phyloP scores from a whole-genome alignment of 192 early-diverging fungal genomes.

The Podila horticola region DNA sequence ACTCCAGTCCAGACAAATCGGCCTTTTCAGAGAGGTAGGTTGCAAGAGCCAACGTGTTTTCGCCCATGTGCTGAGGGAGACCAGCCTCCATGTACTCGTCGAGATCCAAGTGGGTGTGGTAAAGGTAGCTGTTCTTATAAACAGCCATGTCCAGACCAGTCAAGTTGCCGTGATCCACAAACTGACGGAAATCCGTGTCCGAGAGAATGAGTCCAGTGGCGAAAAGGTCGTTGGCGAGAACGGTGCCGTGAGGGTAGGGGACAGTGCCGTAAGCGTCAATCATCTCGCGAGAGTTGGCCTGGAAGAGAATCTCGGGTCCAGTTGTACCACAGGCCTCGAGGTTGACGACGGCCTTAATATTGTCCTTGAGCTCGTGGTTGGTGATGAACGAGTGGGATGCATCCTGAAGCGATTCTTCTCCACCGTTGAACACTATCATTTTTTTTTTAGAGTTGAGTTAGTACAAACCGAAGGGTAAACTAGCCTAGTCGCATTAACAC shows the following conservation, averaged over 20 bases:
- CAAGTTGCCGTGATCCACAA: slow-evolving; percentile 74
- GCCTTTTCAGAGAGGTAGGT: slow-evolving; percentile 63
- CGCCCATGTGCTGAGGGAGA: slow-evolving; percentile 77
- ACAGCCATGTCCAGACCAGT: slow-evolving; percentile 77
- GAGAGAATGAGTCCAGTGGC: slow-evolving; percentile 71
- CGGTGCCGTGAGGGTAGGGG: slow-evolving; percentile 76
- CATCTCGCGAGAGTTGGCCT: slow-evolving; percentile 75
- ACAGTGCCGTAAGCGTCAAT: slow-evolving; percentile 72
- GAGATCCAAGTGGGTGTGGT: slow-evolving; percentile 79
- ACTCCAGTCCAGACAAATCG: slow-evolving; percentile 59
- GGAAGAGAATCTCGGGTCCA: slow-evolving; percentile 78
- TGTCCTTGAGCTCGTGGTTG: slow-evolving; percentile 63
- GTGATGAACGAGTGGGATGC: slow-evolving; percentile 80
- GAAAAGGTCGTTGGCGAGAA: slow-evolving; percentile 67
- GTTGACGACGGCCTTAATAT: slow-evolving; percentile 73
- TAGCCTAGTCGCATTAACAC: too few species aligned
- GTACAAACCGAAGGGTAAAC: too few species aligned
- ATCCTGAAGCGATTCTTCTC: slow-evolving; percentile 82
- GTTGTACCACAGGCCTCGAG: slow-evolving; percentile 78
- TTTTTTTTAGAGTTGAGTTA: too few species aligned
- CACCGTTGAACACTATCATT: slow-evolving; percentile 76
- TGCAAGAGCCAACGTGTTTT: slow-evolving; percentile 70
- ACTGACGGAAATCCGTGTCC: slow-evolving; percentile 84
- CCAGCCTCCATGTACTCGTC: slow-evolving; percentile 68
- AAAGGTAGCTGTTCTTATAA: slow-evolving; percentile 75